These are phyloP conservation scores for Massarina eburnea DNA, from an alignment of 2,329 filamentous ascomycete species.

Conservation along the genomic window DNA sequence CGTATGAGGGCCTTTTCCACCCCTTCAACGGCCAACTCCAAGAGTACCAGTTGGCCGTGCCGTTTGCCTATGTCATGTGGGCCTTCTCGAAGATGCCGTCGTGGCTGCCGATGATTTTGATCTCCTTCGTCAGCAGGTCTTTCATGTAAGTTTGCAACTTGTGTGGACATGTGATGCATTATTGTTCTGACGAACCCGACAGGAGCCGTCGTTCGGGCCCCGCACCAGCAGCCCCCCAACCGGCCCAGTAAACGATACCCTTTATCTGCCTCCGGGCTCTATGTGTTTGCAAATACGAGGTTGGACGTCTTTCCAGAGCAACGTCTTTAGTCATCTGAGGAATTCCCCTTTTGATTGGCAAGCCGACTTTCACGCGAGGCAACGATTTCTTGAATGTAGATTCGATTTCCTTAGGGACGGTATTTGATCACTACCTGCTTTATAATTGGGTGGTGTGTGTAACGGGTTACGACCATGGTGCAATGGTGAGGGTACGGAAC, in stretches of 20 bases:
- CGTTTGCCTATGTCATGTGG: constrained; percentile 69
- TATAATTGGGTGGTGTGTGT: constrained; percentile 14
- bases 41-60: constrained; percentile 62
- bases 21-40: constrained; percentile 71
- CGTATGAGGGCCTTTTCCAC: constrained; percentile 71
- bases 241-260: constrained; percentile 11
- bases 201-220: constrained; percentile 29
- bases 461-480: constrained; percentile 4
- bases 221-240: constrained; percentile 14
- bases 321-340: background rate
- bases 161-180: background rate
- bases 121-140: constrained; percentile 71
- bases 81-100: constrained; percentile 60
- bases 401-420: constrained; percentile 10
- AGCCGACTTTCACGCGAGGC: background rate
- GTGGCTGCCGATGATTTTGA: constrained; percentile 76
- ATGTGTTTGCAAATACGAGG: background rate
- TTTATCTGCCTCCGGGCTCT: background rate
- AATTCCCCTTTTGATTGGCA: background rate
- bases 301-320: background rate
- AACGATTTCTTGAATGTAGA: constrained; percentile 4
- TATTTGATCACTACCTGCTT: constrained; percentile 11
- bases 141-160: constrained; percentile 65
- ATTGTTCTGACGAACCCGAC: constrained; percentile 12
- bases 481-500: background rate